Conservation (phyloP, 1,284 basidiomycete genomes). For the Marasmius tenuissimus region DNA sequence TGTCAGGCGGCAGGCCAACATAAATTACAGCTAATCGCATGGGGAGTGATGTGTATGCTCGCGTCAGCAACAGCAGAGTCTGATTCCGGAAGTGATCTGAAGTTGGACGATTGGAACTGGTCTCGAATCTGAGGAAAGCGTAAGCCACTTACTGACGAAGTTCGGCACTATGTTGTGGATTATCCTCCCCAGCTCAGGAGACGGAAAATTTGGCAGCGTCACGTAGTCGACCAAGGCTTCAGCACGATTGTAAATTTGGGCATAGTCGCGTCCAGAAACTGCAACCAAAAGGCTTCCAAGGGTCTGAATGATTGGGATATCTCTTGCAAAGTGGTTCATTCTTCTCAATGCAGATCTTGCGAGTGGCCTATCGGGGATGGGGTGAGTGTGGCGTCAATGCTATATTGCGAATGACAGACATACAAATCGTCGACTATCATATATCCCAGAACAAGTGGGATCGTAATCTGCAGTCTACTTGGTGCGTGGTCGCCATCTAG, state of each 20-base stretch:
- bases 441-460: slow-evolving; percentile 61
- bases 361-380: slow-evolving; percentile 28
- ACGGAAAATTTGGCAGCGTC: slow-evolving; percentile 40
- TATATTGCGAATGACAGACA: slow-evolving; percentile 20
- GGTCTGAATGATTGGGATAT: slow-evolving; percentile 42
- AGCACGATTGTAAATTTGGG: slow-evolving; percentile 51
- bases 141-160: slow-evolving; percentile 48
- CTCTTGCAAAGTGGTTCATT: slow-evolving; percentile 46
- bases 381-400: background rate
- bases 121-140: background rate
- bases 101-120: slow-evolving; percentile 2
- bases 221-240: slow-evolving; percentile 41
- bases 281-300: slow-evolving; percentile 49
- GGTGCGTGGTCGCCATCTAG: slow-evolving; percentile 37
- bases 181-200: slow-evolving; percentile 43
- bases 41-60: slow-evolving; percentile 62
- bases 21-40: slow-evolving; percentile 52
- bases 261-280: slow-evolving; percentile 53
- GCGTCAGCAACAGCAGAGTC: slow-evolving; percentile 53
- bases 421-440: slow-evolving; percentile 61
- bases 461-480: slow-evolving; percentile 49
- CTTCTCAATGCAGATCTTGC: slow-evolving; percentile 55
- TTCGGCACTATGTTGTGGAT: slow-evolving; percentile 41
- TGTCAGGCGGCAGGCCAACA: slow-evolving; percentile 49
- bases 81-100: slow-evolving; percentile 52